Conservation (phyloP, 805 yeast species). For the Zygosaccharomyces lentus region DNA sequence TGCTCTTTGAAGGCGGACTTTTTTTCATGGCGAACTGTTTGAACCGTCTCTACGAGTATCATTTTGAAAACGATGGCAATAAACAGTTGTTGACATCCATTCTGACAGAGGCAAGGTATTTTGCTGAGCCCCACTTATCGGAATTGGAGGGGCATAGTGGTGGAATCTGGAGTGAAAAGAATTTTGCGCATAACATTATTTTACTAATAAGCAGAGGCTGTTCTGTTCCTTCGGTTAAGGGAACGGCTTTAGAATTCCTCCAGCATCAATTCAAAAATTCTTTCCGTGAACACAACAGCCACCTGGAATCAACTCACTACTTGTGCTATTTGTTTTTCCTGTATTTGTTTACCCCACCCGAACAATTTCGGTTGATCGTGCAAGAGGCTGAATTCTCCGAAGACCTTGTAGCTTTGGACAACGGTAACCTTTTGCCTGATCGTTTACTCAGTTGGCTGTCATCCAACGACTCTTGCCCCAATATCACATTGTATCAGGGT, state of each 20-base stretch:
- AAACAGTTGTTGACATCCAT: conserved; percentile 29
- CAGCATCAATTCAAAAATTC: conserved; percentile 42
- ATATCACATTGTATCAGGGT: conserved; percentile 36
- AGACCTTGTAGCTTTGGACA: conserved; percentile 33
- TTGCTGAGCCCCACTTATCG: conserved; percentile 40
- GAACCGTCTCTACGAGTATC: conserved; percentile 31
- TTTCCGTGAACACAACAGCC: conserved; percentile 33
- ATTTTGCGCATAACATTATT: conserved; percentile 50
- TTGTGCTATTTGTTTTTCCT: conserved; percentile 34
- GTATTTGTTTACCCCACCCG: conserved; percentile 36
- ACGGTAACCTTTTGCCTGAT: conserved; percentile 38
- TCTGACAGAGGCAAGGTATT: conserved; percentile 33
- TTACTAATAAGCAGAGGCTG: conserved; percentile 53
- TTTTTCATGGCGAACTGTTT: conserved; percentile 38
- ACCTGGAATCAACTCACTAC: conserved; percentile 17
- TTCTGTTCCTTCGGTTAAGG: conserved; percentile 52
- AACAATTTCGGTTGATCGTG: conserved; percentile 35
- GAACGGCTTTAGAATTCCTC: conserved; percentile 45
- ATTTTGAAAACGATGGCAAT: conserved; percentile 30
- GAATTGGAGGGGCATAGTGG: conserved; percentile 43
- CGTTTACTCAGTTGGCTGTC: conserved; percentile 33
- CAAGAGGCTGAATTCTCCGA: conserved; percentile 36
- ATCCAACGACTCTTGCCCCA: conserved; percentile 30
- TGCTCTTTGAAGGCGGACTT: conserved; percentile 40
- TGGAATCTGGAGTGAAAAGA: conserved; percentile 39